Base-by-base conservation (phyloP, 2,329 filamentous ascomycete genomes). In the Calycina herbarum region DNA sequence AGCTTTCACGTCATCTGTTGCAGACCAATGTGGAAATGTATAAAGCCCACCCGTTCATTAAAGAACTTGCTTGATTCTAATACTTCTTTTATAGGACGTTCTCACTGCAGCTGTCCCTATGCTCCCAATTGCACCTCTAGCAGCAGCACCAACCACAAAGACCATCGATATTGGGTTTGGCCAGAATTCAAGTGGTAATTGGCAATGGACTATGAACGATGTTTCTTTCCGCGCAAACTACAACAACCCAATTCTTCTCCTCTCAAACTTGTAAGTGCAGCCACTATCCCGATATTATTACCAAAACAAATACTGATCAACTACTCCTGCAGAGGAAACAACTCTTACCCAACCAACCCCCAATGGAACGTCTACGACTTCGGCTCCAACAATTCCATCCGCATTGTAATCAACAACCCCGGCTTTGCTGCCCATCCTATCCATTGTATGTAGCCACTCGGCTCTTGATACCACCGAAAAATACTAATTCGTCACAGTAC, bases 101-200 rank as follows among this genome's bases (percentile, higher is more conserved):
- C 69, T 73, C 2, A 66, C 58, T 3, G 15, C 60, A 8, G 72
- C 72, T 1, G 48, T 61, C 2, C 73, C 73, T 11, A 71, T 65
- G 65, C 72, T 59, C 45, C 68, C 70, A 3, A 70, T 72, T 11
- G 61, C 64, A 2, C 66, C 72, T 2, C 65, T 68, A 48, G 61
- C 68, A 64, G 33, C 54, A 4, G 68, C 69, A 11, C 57, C 69
- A 33, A 67, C 66, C 10, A 70, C 67, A 1, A 27, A 74, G 48
- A 57, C 42, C 2, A 69, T 74, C 48, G 66, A 70, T 17, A 72
- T 90, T 40, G 77, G 77, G 5, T 31, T 57, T 27, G 20, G 13
- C 6, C 27, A 35, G 6, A 59, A 59, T 17, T n/a, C 13, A n/a
- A 59, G 27, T n/a, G 33, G 33, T 6, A 15, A 40, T 31, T 29